These are phyloP conservation scores for Globisporangium cederbergense DNA, from an alignment of 352 stramenopile species.

Conservation along the genomic window DNA sequence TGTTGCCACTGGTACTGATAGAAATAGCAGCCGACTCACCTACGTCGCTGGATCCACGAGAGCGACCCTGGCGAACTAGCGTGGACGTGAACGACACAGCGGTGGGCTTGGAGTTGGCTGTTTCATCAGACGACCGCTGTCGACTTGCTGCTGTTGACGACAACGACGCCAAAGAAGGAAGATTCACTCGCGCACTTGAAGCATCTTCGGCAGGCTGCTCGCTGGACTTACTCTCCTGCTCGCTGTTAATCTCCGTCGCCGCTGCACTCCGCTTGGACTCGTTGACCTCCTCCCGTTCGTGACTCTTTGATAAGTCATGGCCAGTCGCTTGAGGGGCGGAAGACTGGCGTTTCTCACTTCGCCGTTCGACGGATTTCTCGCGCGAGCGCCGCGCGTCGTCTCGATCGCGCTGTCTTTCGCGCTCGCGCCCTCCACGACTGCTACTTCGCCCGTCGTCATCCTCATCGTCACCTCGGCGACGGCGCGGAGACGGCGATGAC, in stretches of 20 bases:
- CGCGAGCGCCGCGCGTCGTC: not conserved
- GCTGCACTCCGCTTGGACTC: not conserved
- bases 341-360: not conserved
- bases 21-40: not conserved
- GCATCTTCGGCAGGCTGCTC: not conserved
- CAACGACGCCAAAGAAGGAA: not conserved
- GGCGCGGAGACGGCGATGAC: constrained; percentile 3
- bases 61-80: not conserved
- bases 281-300: not conserved
- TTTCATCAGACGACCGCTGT: not conserved
- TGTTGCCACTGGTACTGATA: not conserved
- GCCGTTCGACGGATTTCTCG: not conserved
- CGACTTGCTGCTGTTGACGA: not conserved
- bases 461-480: not conserved
- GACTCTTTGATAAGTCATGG: not conserved
- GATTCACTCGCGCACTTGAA: not conserved
- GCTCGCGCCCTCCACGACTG: not conserved
- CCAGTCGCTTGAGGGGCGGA: not conserved
- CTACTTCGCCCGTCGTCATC: not conserved
- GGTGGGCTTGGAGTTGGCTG: not conserved
- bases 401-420: not conserved
- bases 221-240: not conserved
- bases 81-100: not conserved
- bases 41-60: not conserved
- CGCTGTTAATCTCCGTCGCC: not conserved